These are phyloP conservation scores for Tuctoria greenei DNA, from an alignment of 176 grass and related monocot genomes.

Conservation along the genomic window DNA sequence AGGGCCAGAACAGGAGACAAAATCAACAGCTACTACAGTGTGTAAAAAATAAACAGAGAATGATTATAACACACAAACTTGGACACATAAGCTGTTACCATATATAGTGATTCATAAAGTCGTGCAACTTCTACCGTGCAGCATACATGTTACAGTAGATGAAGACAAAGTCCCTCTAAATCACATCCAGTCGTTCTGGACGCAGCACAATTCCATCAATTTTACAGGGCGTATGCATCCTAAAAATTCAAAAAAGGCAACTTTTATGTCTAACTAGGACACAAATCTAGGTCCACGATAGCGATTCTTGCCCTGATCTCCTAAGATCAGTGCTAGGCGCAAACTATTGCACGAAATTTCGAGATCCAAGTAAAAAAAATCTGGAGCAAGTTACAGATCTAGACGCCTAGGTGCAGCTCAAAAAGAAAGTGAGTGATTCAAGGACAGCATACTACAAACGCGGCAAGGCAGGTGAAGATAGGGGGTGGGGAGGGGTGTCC, in stretches of 20 bases:
- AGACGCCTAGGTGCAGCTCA: not conserved
- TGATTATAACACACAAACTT: not conserved
- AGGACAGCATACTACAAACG: not conserved
- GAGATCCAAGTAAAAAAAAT: not conserved
- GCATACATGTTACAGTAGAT: not conserved
- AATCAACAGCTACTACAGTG: not conserved
- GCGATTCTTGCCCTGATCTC: not conserved
- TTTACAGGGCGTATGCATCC: not conserved
- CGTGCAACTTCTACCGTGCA: not conserved
- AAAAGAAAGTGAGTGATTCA: not conserved
- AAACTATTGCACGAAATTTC: not conserved
- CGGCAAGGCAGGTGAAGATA: not conserved
- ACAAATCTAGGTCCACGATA: not conserved
- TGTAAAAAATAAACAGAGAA: constrained; percentile 11
- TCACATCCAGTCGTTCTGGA: not conserved
- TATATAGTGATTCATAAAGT: not conserved
- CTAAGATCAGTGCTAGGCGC: not conserved
- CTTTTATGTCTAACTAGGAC: not conserved
- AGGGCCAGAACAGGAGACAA: not conserved
- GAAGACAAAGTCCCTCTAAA: not conserved
- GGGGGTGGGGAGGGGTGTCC: not conserved
- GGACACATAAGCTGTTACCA: not conserved
- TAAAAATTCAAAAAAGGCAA: not conserved
- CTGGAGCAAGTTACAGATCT: constrained; percentile 17
- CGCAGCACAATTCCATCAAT: not conserved